phyloP scores from a whole-genome alignment of 2,329 filamentous ascomycete species.

The Orbilia javanica region DNA sequence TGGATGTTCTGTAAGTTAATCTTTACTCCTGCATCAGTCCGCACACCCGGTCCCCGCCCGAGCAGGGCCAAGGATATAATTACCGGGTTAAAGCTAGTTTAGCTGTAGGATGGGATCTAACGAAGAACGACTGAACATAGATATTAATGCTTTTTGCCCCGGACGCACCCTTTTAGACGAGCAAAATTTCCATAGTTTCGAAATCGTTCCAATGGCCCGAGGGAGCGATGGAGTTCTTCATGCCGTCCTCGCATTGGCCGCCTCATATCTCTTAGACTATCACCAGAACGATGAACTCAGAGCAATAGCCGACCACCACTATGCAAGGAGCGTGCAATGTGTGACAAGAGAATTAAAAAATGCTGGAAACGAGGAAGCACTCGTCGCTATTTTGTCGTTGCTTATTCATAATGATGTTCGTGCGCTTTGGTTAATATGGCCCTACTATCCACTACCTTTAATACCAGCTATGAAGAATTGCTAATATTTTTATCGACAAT shows the following conservation, averaged over 20 bases:
- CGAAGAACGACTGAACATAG: not conserved
- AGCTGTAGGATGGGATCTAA: not conserved
- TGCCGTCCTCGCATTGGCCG: conserved; percentile 2
- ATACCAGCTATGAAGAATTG: not conserved
- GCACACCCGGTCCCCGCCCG: too few relatives aligned
- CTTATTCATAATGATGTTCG: conserved; percentile 10
- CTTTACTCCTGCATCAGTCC: too few relatives aligned
- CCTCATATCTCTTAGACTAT: conserved; percentile 9
- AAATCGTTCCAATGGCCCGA: not conserved
- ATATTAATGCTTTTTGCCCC: not conserved
- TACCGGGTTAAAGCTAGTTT: too few relatives aligned
- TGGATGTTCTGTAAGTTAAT: too few relatives aligned
- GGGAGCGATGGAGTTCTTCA: not conserved
- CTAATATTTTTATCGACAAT: not conserved
- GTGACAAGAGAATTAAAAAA: not conserved
- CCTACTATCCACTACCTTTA: too few relatives aligned
- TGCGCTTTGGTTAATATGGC: too few relatives aligned
- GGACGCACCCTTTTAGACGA: conserved; percentile 11
- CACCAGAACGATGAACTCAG: not conserved
- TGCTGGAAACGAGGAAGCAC: not conserved
- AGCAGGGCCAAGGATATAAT: too few relatives aligned
- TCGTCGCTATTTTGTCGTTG: not conserved
- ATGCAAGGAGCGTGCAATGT: not conserved
- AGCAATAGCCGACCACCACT: not conserved
- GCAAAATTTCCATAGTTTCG: not conserved